These are phyloP conservation scores for Litsea cubeba DNA, from an alignment of 164 flowering plant species.

Conservation along the genomic window DNA sequence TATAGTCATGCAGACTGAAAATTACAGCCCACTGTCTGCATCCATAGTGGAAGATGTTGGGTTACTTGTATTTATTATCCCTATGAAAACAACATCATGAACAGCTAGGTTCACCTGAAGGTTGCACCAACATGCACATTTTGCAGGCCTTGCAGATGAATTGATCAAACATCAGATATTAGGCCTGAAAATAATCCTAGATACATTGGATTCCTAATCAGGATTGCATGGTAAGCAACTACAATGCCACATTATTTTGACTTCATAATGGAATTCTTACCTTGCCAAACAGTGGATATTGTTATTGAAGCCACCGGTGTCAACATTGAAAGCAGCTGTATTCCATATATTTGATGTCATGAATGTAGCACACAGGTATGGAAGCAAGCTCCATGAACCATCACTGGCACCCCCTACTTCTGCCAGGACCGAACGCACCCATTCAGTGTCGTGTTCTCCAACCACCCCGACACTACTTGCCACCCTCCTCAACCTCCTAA, in stretches of 20 bases:
- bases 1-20: background rate
- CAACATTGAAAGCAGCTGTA: constrained; percentile 73
- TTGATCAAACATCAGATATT: background rate
- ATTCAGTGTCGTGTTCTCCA: constrained; percentile 78
- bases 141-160: background rate
- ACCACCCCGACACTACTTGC: constrained; percentile 58
- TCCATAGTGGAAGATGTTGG: background rate
- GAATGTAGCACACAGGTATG: constrained; percentile 76
- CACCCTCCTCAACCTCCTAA: constrained; percentile 68
- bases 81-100: background rate
- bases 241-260: background rate
- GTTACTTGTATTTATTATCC: background rate
- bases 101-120: background rate
- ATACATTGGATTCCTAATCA: background rate
- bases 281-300: constrained; percentile 90
- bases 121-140: background rate
- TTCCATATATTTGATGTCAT: constrained; percentile 90
- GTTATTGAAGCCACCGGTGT: constrained; percentile 89
- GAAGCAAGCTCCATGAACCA: constrained; percentile 84
- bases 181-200: background rate
- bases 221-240: background rate
- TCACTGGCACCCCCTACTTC: constrained; percentile 86
- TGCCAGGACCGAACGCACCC: constrained; percentile 74
- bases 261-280: constrained; percentile 26
- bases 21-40: background rate